Evolutionary conservation across 257 asterid genomes (phyloP), one percentile per base, ranked within the genome.

Genomic region (Anisodus acutangulus): DNA sequence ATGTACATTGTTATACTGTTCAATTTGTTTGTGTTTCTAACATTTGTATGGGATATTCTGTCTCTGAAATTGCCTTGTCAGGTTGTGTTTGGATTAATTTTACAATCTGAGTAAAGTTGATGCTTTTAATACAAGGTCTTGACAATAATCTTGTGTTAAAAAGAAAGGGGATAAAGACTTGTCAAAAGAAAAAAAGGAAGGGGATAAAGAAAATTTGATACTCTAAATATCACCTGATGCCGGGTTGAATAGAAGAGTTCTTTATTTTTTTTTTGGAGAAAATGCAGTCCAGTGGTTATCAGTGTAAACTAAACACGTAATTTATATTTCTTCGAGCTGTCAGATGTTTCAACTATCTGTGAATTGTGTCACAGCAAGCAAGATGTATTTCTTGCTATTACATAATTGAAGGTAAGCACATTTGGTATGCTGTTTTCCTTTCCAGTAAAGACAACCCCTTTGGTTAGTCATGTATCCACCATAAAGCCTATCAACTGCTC

Each of bases 61-160:
- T 10, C 26, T 53, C 22, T 26, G 81, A 1, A 43, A 43, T 71
- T 71, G 47, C 16, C 15, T 4, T 43, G 15, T 43, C 17, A 4
- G 5, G 57, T 9, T 45, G 37, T n/a, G 35, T n/a, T 6, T 71
- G 57, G 35, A 51, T 76, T 76, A 13, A 51, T 74, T 26, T 47
- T 51, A 19, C 80, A 49, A 12, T 51, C 63, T 13, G 64, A 26
- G 64, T 26, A 22, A 72, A 19, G 58, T 74, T 74, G 80, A 74
- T 49, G 11, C 11, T 76, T 31, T 31, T 76, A 22, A 53, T 51
- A 4, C 54, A 76, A 22, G 81, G 58, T 2, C 47, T 53, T 76
- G 45, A 12, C 47, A 26, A 22, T 0, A 35, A 13, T 76, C 26
- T 51, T 51, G 45, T 22, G 26, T 51, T 51, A 26, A 74, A 19